Percentiles rank a stretch among this genome's conserved stretches.
Conservation (phyloP, 805 yeast species). For the Yamadazyma sp. region DNA sequence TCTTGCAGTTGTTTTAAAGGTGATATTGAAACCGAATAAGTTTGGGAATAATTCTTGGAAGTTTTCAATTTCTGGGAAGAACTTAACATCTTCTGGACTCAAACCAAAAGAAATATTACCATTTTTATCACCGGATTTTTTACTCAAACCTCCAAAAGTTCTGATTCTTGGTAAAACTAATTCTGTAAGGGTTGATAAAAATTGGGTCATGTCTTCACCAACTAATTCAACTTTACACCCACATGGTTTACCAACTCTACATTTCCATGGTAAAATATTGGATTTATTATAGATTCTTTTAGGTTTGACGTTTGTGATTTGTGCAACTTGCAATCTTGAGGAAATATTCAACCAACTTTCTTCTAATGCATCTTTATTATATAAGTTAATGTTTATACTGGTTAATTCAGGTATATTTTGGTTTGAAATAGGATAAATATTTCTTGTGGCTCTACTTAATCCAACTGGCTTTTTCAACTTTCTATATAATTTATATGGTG, state of each 20-base stretch:
- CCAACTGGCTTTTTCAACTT: slow-evolving; percentile 75
- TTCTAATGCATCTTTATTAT: slow-evolving; percentile 66
- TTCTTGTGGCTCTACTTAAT: slow-evolving; percentile 67
- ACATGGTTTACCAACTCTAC: slow-evolving; percentile 84
- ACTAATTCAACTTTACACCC: slow-evolving; percentile 80
- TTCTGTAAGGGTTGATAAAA: slow-evolving; percentile 82
- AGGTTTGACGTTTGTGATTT: slow-evolving; percentile 90
- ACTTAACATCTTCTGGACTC: slow-evolving; percentile 68
- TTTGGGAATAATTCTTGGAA: slow-evolving; percentile 88
- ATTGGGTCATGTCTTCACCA: slow-evolving; percentile 84
- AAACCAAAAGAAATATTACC: slow-evolving; percentile 89
- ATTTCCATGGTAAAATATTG: slow-evolving; percentile 81
- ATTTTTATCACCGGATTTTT: slow-evolving; percentile 73
- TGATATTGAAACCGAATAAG: slow-evolving; percentile 81
- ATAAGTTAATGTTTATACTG: slow-evolving; percentile 72
- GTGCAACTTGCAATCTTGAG: slow-evolving; percentile 79
- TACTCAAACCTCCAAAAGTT: slow-evolving; percentile 76
- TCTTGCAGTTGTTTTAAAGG: slow-evolving; percentile 84
- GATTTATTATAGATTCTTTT: slow-evolving; percentile 67
- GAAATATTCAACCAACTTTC: slow-evolving; percentile 72
- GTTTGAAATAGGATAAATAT: slow-evolving; percentile 63
- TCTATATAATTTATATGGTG: slow-evolving; percentile 89
- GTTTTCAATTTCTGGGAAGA: slow-evolving; percentile 91
- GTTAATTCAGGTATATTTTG: slow-evolving; percentile 69
- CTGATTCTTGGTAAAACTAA: slow-evolving; percentile 90